phyloP scores from a whole-genome alignment of 106 monocot species.

The Triglochin maritima region DNA sequence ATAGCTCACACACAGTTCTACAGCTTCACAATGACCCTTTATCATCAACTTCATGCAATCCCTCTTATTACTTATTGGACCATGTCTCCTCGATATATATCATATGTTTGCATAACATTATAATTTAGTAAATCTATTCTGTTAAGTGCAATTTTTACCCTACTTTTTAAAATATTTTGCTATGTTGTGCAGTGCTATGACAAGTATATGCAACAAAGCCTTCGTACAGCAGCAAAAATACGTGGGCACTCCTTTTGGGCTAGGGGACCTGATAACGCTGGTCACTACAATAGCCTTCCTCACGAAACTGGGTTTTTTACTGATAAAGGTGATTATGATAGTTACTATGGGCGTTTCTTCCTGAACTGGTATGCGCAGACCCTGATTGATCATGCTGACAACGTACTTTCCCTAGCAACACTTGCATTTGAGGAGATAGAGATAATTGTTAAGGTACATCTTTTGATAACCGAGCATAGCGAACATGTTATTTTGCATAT shows the following conservation, averaged over 20 bases:
- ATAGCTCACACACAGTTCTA: too few relatives aligned
- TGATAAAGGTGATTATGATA: conserved; percentile 85
- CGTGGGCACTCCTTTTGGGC: conserved; percentile 87
- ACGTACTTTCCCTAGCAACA: conserved; percentile 61
- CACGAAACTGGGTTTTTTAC: conserved; percentile 92
- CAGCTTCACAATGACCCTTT: too few relatives aligned
- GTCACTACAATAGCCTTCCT: conserved; percentile 84
- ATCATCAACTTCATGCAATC: too few relatives aligned
- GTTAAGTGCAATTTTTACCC: too few relatives aligned
- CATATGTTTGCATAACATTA: too few relatives aligned
- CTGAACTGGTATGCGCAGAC: conserved; percentile 76
- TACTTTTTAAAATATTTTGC: neutral
- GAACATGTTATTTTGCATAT: neutral
- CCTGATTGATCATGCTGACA: conserved; percentile 75
- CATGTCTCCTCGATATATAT: too few relatives aligned
- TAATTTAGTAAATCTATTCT: too few relatives aligned
- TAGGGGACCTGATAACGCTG: conserved; percentile 81
- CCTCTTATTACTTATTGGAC: too few relatives aligned
- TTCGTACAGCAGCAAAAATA: conserved; percentile 56
- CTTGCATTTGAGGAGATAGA: conserved; percentile 82
- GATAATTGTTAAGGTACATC: conserved; percentile 63
- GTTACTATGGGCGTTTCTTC: conserved; percentile 92
- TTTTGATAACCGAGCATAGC: neutral
- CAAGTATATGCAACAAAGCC: conserved; percentile 71
- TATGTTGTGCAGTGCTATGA: conserved; percentile 70